Conservation (phyloP, 2,329 filamentous ascomycete genomes). For the Fusarium newnesense region DNA sequence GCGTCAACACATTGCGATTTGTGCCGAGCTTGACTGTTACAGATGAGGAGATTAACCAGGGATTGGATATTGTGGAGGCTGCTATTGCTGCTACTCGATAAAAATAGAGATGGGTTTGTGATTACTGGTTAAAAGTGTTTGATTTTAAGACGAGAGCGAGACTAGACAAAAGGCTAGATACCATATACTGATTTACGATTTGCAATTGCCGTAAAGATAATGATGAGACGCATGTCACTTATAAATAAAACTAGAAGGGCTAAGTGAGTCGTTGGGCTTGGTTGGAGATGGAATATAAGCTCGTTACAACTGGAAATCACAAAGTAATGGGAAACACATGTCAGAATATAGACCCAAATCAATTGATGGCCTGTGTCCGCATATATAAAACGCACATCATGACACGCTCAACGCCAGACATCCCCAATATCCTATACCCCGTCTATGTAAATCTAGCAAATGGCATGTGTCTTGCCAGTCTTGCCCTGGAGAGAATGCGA, state of each 20-base stretch:
- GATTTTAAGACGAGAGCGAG: constrained; percentile 18
- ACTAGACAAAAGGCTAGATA: constrained; percentile 30
- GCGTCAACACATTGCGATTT: constrained; percentile 90
- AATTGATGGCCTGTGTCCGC: constrained; percentile 27
- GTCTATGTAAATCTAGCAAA: constrained; percentile 69
- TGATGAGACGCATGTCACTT: not conserved
- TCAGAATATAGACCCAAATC: not conserved
- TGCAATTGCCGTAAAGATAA: not conserved
- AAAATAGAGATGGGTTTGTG: not conserved
- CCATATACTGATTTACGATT: constrained; percentile 29
- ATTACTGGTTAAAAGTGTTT: constrained; percentile 12
- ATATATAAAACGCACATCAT: constrained; percentile 23
- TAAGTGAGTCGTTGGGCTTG: not conserved
- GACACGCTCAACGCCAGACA: constrained; percentile 36
- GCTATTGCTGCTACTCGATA: constrained; percentile 61
- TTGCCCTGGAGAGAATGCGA: constrained; percentile 90
- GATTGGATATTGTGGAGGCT: constrained; percentile 79
- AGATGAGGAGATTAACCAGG: constrained; percentile 81
- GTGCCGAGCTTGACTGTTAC: constrained; percentile 87
- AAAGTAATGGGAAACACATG: not conserved
- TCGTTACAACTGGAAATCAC: not conserved
- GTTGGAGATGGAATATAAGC: accelerated
- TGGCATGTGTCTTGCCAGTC: constrained; percentile 87
- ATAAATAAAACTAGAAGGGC: accelerated
- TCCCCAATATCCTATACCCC: constrained; percentile 2